phyloP scores from a whole-genome alignment of 106 monocot species.

The Allium sativum region DNA sequence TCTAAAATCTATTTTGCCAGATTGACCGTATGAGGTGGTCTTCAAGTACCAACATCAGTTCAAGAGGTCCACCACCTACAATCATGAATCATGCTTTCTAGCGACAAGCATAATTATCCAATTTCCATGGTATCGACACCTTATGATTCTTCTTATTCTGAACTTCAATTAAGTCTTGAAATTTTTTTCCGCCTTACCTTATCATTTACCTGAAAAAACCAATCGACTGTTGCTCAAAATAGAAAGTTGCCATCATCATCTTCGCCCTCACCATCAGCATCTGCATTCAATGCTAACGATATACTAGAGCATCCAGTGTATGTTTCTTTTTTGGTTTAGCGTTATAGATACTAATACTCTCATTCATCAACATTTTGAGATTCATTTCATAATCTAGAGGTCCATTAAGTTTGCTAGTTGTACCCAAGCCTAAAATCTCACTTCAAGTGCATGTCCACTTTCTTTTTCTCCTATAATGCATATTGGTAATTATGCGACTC shows the following conservation, averaged over 20 bases:
- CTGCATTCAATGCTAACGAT: no score
- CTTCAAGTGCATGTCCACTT: conserved; percentile 16
- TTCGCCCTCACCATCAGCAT: conserved; percentile 13
- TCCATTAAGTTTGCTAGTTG: background rate
- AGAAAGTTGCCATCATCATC: conserved; percentile 22
- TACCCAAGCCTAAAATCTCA: no score
- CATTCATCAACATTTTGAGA: conserved; percentile 17
- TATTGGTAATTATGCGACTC: background rate
- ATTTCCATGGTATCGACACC: conserved; percentile 8
- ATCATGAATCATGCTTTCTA: conserved; percentile 20
- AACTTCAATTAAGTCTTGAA: conserved; percentile 54
- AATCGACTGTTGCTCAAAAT: conserved; percentile 16
- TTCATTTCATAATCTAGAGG: conserved; percentile 17
- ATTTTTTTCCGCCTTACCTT: conserved; percentile 58
- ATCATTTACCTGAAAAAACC: conserved; percentile 32
- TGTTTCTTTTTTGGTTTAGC: no score
- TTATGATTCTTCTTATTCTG: conserved; percentile 7
- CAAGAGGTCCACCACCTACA: conserved; percentile 12
- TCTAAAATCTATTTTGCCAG: conserved; percentile 71
- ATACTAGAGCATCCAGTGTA: no score
- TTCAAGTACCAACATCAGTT: conserved; percentile 51
- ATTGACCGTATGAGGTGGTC: conserved; percentile 92
- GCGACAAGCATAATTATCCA: background rate
- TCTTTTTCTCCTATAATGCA: background rate
- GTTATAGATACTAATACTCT: conserved; percentile 11